Conservation (phyloP, 2,329 filamentous ascomycete genomes). For the Fusarium penzigii region DNA sequence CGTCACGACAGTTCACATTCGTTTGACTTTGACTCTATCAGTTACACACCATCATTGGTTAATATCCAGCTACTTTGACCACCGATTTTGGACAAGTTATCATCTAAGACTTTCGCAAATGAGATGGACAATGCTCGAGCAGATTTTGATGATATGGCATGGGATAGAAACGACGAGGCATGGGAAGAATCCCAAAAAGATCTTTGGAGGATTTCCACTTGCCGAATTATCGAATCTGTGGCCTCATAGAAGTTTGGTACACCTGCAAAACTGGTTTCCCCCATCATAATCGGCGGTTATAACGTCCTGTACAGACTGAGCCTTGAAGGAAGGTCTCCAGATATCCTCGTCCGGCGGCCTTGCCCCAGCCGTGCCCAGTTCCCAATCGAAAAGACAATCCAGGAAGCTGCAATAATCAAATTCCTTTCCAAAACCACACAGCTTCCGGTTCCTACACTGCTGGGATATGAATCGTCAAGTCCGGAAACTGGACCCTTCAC, state of each 20-base stretch:
- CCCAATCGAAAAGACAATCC: conserved; percentile 3
- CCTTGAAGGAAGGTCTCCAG: neutral
- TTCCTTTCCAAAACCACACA: neutral
- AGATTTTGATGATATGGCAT: conserved; percentile 2
- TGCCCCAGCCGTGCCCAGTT: conserved; percentile 6
- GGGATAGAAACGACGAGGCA: conserved; percentile 2
- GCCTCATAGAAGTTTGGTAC: neutral
- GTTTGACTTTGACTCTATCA: too few relatives aligned
- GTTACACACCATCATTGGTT: too few relatives aligned
- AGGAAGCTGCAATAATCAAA: conserved; percentile 4
- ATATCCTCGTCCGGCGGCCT: conserved; percentile 5
- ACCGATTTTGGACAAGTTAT: too few relatives aligned
- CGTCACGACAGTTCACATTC: too few relatives aligned
- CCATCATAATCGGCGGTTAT: conserved; percentile 3
- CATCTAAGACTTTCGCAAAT: too few relatives aligned
- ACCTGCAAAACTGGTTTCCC: neutral
- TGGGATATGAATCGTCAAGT: conserved; percentile 4
- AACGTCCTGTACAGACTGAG: conserved; percentile 7
- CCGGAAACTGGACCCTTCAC: conserved; percentile 31
- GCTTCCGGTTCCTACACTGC: neutral
- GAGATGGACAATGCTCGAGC: conserved; percentile 4
- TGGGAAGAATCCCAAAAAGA: conserved; percentile 1
- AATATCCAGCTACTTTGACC: too few relatives aligned
- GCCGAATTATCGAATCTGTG: neutral
- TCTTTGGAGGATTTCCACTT: conserved; percentile 1